These are phyloP conservation scores for Trametes polyzona DNA, from an alignment of 1,284 basidiomycete species.

Conservation along the genomic window DNA sequence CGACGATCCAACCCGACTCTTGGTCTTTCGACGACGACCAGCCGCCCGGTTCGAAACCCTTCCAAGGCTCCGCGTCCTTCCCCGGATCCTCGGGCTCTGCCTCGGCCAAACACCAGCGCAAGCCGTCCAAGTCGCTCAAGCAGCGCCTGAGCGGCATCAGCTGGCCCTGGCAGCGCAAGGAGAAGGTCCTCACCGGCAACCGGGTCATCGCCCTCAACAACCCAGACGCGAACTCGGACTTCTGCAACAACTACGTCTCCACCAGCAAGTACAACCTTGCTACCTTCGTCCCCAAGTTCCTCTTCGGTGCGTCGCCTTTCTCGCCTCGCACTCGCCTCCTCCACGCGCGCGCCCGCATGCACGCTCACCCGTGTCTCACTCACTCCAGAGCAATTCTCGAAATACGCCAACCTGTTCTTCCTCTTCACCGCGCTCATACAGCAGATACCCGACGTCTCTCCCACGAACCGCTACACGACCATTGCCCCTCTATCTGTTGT, in stretches of 20 bases:
- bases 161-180: conserved; percentile 83
- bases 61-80: conserved; percentile 49
- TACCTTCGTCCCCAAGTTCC: conserved; percentile 93
- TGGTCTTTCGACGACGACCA: conserved; percentile 76
- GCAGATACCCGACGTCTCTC: conserved; percentile 97
- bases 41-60: conserved; percentile 40
- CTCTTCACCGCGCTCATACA: conserved; percentile 98
- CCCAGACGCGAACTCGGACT: conserved; percentile 65
- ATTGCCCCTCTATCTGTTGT: conserved; percentile 92
- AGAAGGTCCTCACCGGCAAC: conserved; percentile 62
- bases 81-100: conserved; percentile 27
- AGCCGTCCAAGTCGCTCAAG: conserved; percentile 26
- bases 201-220: conserved; percentile 79
- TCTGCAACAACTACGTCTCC: conserved; percentile 83
- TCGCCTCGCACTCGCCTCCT: not conserved
- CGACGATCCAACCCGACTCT: conserved; percentile 54
- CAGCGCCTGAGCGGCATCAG: conserved; percentile 50
- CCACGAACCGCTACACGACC: conserved; percentile 95
- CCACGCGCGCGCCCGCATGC: not conserved
- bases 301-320: conserved; percentile 68
- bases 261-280: conserved; percentile 95
- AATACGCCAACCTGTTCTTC: conserved; percentile 99
- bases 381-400: conserved; percentile 89
- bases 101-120: conserved; percentile 20
- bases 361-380: not conserved